A percentile compares a stretch with the other conserved stretches of the same genome.
Conservation (phyloP, 306 rosid genomes). For the cucumber (Cucumis sativus) region Cucumber_9930_V3 NC_026661.2:5749501-5750000, state of each 20-base stretch:
- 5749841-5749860: conserved; percentile 43
- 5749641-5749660: conserved; percentile 38
- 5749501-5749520: too few species aligned
- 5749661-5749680: conserved; percentile 49
- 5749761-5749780: conserved; percentile 78
- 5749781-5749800: conserved; percentile 39
- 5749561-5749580: too few species aligned
- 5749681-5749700: conserved; percentile 45
- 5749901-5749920: conserved; percentile 60
- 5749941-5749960: conserved; percentile 38
- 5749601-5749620: not conserved
- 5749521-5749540: too few species aligned
- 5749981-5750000: conserved; percentile 15
- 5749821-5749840: conserved; percentile 39
- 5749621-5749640: conserved; percentile 50
- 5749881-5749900: conserved; percentile 75
- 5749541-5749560: too few species aligned
- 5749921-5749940: conserved; percentile 52
- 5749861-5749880: conserved; percentile 46
- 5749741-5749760: conserved; percentile 53
- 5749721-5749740: conserved; percentile 18
- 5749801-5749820: conserved; percentile 52
- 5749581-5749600: too few species aligned
- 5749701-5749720: conserved; percentile 55
- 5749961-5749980: conserved; percentile 31